Evolutionary conservation across 1,284 basidiomycete genomes (phyloP), one percentile per base, ranked within the genome.

Genomic region (Cutaneotrichosporon spelunceum): DNA sequence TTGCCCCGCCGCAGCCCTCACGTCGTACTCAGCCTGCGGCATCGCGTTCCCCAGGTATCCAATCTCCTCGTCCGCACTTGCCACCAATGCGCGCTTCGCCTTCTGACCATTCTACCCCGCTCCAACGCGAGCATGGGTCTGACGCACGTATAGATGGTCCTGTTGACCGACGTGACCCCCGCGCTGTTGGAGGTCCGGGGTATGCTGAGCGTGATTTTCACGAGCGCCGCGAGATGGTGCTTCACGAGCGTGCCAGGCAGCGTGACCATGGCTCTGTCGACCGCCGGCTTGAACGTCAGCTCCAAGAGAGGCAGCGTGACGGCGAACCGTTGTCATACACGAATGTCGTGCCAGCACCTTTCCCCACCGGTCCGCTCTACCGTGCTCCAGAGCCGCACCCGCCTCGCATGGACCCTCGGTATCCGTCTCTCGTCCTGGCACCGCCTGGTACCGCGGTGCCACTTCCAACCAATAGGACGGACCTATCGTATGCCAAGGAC

Each of bases 321-420:
- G 39, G 23, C 13, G 34, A 54, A 10, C 55, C 21, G 42, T 3
- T 27, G 26, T 14, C 16, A 14, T 62, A 62, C 60, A 57, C 56
- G 6, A 53, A 63, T 19, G 61, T 63, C 3, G 34, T 56, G 7
- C 62, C 62, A 0, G 50, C 56, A 9, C 58, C 62, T 7, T 63
- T 59, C 34, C 62, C 62, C n/a, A 57, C 59, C 11, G 59, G 62
- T 3, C 58, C 55, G n/a, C 50, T 47, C 0, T 63, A 62, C 44
- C 49, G 23, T 9, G 34, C 59, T 2, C 58, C 61, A 7, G 64
- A 63, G 23, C 64, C 64, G 21, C 59, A 49, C 14, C 39, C 44
- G 14, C 61, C 64, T 4, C 39, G 50, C 4, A 24, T 52, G n/a
- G 36, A 57, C 30, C 16, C 36, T 4, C 49, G 59, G 36, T 48